Evolutionary conservation across 305 asterid species (phyloP).

Genomic region (Nicotiana rustica): DNA sequence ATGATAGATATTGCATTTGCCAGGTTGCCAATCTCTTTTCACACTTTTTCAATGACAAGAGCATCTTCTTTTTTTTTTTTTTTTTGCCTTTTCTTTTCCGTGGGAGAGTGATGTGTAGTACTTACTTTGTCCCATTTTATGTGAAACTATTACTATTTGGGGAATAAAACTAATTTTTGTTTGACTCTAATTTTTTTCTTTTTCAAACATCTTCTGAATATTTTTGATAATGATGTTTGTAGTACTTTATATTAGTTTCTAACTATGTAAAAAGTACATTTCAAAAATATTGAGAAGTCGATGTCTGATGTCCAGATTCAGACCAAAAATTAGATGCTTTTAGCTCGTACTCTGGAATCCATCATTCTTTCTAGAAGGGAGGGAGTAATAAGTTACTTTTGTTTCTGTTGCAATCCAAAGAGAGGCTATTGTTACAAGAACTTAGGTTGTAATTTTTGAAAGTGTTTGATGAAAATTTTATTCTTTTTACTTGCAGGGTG

Average conservation of each 20-base stretch:
- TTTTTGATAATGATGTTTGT: not conserved
- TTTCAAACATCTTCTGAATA: slow-evolving; percentile 6
- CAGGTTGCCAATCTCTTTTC: too few relatives aligned
- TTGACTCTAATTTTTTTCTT: not conserved
- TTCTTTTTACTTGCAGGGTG: slow-evolving; percentile 23
- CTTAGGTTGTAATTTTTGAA: not conserved
- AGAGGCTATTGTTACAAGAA: not conserved
- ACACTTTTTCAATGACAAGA: too few relatives aligned
- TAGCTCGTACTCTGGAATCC: not conserved
- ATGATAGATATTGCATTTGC: too few relatives aligned
- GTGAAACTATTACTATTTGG: too few relatives aligned
- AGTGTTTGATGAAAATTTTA: not conserved
- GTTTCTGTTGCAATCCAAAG: not conserved
- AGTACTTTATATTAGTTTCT: not conserved
- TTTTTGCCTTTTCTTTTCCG: too few relatives aligned
- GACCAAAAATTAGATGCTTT: not conserved
- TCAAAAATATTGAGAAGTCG: not conserved
- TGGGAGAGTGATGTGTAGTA: too few relatives aligned
- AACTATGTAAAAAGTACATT: not conserved
- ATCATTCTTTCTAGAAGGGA: slow-evolving; percentile 11
- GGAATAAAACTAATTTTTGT: slow-evolving; percentile 3
- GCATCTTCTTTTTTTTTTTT: too few relatives aligned
- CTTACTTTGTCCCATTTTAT: too few relatives aligned
- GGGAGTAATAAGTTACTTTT: not conserved
- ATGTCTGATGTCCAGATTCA: not conserved